phyloP scores from a whole-genome alignment of 2,329 filamentous ascomycete species.

The Davidsoniella eucalypti region DNA sequence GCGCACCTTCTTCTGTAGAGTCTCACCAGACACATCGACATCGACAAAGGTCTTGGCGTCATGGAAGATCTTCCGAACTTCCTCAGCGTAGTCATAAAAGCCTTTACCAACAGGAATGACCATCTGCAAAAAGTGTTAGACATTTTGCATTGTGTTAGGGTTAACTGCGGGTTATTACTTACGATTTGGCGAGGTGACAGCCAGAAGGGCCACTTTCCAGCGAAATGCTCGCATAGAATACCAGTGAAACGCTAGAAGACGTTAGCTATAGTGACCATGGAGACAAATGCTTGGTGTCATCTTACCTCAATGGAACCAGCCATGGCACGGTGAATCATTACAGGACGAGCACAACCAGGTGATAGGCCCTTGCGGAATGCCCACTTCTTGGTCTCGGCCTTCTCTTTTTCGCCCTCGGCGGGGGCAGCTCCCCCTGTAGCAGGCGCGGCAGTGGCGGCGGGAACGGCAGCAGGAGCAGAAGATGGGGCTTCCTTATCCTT shows the following conservation, averaged over 20 bases:
- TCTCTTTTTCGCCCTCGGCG: slow-evolving; percentile 27
- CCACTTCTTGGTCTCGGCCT: slow-evolving; percentile 22
- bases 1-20: slow-evolving; percentile 78
- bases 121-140: slow-evolving; percentile 3
- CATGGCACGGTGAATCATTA: slow-evolving; percentile 81
- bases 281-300: neutral
- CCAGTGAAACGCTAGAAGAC: slow-evolving; percentile 41
- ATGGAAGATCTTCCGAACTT: slow-evolving; percentile 54
- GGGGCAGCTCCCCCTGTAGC: slow-evolving; percentile 14
- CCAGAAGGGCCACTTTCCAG: slow-evolving; percentile 82
- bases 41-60: slow-evolving; percentile 50
- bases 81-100: slow-evolving; percentile 56
- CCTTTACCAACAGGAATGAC: slow-evolving; percentile 63
- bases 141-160: slow-evolving; percentile 18
- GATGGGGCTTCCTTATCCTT: slow-evolving; percentile 19
- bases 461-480: slow-evolving; percentile 20
- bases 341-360: slow-evolving; percentile 58
- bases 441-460: slow-evolving; percentile 14
- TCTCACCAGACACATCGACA: slow-evolving; percentile 46
- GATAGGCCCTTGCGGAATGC: slow-evolving; percentile 34
- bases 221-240: slow-evolving; percentile 71
- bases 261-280: too few relatives aligned
- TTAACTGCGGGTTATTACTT: neutral
- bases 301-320: slow-evolving; percentile 39
- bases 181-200: slow-evolving; percentile 61